Evolutionary conservation across 140 eudicot species (phyloP).

Genomic region (Senecio squalidus): DNA sequence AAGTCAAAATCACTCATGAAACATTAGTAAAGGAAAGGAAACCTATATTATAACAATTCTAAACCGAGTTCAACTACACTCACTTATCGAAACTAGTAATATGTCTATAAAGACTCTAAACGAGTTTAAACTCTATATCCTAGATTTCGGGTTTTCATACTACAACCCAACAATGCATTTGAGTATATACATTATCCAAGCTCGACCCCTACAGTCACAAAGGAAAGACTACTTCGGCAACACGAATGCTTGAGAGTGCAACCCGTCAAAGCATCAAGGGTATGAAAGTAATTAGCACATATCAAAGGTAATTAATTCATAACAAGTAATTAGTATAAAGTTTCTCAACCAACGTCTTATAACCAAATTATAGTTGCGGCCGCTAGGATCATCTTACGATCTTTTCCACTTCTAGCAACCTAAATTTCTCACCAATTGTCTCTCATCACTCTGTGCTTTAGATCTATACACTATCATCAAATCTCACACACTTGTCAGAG

Average conservation of each 20-base stretch:
- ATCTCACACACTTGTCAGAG: constrained; percentile 34
- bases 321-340: constrained; percentile 30
- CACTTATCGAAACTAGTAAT: neutral
- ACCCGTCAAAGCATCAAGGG: constrained; percentile 22
- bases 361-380: constrained; percentile 29
- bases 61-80: neutral
- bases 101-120: neutral
- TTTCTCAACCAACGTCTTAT: constrained; percentile 26
- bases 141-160: neutral
- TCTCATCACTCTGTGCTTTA: constrained; percentile 26
- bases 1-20: too few relatives aligned
- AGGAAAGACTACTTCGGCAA: constrained; percentile 5
- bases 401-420: constrained; percentile 25
- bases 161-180: constrained; percentile 4
- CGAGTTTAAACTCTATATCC: neutral
- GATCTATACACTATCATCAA: constrained; percentile 37
- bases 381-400: constrained; percentile 30
- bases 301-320: constrained; percentile 28
- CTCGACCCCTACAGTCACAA: constrained; percentile 8
- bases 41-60: neutral
- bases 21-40: neutral
- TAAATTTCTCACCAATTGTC: constrained; percentile 24
- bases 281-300: constrained; percentile 34
- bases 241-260: constrained; percentile 2
- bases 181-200: neutral